Percentiles rank a stretch among this genome's conserved stretches.
These are phyloP conservation scores for Podospora australis DNA, from an alignment of 495 filamentous ascomycete species.

Conservation along the genomic window DNA sequence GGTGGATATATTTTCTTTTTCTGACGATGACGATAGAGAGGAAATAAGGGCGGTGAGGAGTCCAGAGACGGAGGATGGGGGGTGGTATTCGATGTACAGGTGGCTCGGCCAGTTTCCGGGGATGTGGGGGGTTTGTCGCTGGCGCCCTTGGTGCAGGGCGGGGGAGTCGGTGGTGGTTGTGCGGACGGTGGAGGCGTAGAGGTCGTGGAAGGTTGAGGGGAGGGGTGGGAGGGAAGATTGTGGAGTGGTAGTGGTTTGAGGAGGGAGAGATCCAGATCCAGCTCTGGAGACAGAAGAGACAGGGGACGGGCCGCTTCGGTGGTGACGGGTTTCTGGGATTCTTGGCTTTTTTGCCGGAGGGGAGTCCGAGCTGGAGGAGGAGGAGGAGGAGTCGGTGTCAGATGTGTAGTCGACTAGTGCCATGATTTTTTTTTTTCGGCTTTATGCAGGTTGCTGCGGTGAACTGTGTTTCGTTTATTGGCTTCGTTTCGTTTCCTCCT, in stretches of 20 bases:
- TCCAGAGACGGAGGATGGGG: conserved; percentile 49
- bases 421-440: conserved; percentile 29
- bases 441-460: background rate
- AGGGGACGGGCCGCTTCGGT: background rate
- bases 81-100: conserved; percentile 88
- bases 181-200: conserved; percentile 76
- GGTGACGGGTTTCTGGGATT: background rate
- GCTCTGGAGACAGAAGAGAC: conserved; percentile 2
- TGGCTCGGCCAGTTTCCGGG: conserved; percentile 91
- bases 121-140: conserved; percentile 73
- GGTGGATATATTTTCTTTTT: conserved; percentile 37
- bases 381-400: conserved; percentile 37
- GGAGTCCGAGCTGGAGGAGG: conserved; percentile 3
- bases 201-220: conserved; percentile 74
- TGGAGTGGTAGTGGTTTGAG: background rate
- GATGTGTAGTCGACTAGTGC: conserved; percentile 69
- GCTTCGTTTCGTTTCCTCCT: background rate
- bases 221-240: conserved; percentile 85
- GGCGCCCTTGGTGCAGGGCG: conserved; percentile 73
- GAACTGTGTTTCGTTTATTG: too few relatives aligned
- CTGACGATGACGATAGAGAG: conserved; percentile 20
- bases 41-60: conserved; percentile 49
- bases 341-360: conserved; percentile 9
- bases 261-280: too few relatives aligned
- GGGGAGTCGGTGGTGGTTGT: conserved; percentile 76